phyloP scores from a whole-genome alignment of 2,329 filamentous ascomycete genomes.

The Colletotrichum sp. region DNA sequence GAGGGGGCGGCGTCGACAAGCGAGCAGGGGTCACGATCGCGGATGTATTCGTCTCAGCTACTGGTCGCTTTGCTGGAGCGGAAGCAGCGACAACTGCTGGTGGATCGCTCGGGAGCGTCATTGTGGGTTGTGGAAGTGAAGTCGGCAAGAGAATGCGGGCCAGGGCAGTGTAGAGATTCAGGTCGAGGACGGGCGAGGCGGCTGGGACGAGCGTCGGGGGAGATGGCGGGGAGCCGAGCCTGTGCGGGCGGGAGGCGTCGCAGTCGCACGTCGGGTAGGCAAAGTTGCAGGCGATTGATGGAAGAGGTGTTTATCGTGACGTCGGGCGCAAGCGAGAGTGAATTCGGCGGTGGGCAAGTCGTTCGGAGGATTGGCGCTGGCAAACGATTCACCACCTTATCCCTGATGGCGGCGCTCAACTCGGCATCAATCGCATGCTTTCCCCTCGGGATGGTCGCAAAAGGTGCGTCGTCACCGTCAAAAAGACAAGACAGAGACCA shows the following conservation, averaged over 20 bases:
- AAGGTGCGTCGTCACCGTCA: background rate
- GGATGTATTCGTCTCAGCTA: constrained; percentile 37
- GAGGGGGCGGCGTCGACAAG: constrained; percentile 49
- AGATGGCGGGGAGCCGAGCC: constrained; percentile 5
- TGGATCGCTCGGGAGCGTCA: constrained; percentile 38
- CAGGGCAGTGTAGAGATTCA: constrained; percentile 1
- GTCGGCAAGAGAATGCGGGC: constrained; percentile 19
- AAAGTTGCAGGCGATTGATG: background rate
- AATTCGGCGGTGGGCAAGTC: background rate
- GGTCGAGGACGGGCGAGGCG: background rate
- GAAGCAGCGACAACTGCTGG: constrained; percentile 25
- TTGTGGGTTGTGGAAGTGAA: constrained; percentile 23
- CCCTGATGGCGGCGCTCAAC: constrained; percentile 9
- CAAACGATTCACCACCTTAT: constrained; percentile 20
- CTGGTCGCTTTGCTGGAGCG: constrained; percentile 33
- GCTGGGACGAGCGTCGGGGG: background rate
- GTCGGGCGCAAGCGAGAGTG: background rate
- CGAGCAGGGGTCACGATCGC: constrained; percentile 38
- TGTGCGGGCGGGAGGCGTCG: background rate
- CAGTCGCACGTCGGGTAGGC: background rate
- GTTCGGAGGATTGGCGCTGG: background rate
- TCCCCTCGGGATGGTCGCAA: background rate
- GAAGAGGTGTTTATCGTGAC: background rate
- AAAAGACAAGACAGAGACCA: background rate
- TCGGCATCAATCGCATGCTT: constrained; percentile 16